Base-by-base conservation (phyloP, 495 filamentous ascomycete genomes). In the Neurospora tetraspora region DNA sequence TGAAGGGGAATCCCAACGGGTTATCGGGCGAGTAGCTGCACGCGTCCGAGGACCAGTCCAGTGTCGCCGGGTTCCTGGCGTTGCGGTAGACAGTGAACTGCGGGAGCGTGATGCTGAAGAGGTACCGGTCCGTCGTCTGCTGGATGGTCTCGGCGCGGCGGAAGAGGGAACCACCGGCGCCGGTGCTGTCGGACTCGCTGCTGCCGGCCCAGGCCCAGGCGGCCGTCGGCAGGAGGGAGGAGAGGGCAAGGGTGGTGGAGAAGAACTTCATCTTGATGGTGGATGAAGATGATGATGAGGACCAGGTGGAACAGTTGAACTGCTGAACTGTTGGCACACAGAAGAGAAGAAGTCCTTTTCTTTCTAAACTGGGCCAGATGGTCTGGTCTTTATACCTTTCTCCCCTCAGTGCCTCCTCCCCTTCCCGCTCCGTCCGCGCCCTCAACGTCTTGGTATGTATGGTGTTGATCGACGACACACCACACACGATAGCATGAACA, bases 1-100 rank as follows among this genome's bases (percentile, higher is more conserved):
- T 45, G 73, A 86, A 87, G 76, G 82, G 75, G 75, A 83, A 87
- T 9, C 83, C 82, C 20, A 80, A 77, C 8, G 85, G 85, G 42
- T 80, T 79, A 70, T 87, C 85, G 0, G 83, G 82, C 5, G 82
- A 82, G 4, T 68, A 38, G 10, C 81, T 79, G 79, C 85, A 86
- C 53, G 80, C 80, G 39, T 86, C 78, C n/a, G 81, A 79, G 12
- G 74, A 16, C 83, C 83, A 85, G 74, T 84, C 77, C 0, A 86
- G 73, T 18, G 69, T 74, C 0, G 79, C 20, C 0, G 85, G 85
- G 39, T 77, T 75, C 36, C 68, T 65, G 39, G 77, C 73, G 37
- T 80, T 78, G 36, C 81, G 80, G 45, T 70, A 74, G 11, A 70
- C 39, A n/a, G 65, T 73, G 76, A 84, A 83, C 6, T 73, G 71